These are phyloP conservation scores for Saturnispora quitensis DNA, from an alignment of 805 yeast genomes.

Conservation along the genomic window DNA sequence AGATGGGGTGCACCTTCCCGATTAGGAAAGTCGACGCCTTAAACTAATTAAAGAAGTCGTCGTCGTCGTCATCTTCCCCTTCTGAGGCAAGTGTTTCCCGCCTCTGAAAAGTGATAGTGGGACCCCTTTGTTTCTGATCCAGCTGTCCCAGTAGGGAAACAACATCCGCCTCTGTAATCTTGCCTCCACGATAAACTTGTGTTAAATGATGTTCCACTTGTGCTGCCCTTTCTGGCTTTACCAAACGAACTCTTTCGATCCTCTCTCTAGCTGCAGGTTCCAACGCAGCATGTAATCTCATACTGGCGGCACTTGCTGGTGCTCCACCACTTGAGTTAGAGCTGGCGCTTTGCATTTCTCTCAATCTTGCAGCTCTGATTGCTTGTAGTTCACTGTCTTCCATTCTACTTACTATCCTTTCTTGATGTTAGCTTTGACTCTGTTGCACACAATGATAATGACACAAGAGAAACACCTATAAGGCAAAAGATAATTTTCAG, in stretches of 20 bases:
- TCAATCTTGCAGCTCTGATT: conserved; percentile 84
- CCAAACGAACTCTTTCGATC: conserved; percentile 75
- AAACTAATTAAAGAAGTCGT: conserved; percentile 24
- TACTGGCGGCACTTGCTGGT: conserved; percentile 10
- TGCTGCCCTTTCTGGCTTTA: conserved; percentile 82
- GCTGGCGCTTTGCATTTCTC: conserved; percentile 54
- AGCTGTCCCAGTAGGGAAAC: conserved; percentile 78
- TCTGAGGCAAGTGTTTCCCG: conserved; percentile 34
- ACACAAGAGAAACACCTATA: background rate
- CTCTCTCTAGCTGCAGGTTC: conserved; percentile 84
- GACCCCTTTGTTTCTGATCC: conserved; percentile 57
- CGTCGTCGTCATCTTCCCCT: conserved; percentile 25
- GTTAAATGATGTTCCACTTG: conserved; percentile 78
- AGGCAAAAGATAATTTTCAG: background rate
- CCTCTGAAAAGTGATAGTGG: conserved; percentile 58
- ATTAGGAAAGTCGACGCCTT: conserved; percentile 6
- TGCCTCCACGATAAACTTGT: conserved; percentile 68
- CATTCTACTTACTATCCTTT: conserved; percentile 38
- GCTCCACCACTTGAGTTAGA: background rate
- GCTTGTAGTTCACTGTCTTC: conserved; percentile 84
- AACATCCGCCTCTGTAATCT: conserved; percentile 72
- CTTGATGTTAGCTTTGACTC: background rate
- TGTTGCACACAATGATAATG: background rate
- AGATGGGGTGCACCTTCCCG: conserved; percentile 3
- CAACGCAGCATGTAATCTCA: conserved; percentile 47